Conservation (phyloP, 495 filamentous ascomycete species). For the Chaetomium fimeti region DNA sequence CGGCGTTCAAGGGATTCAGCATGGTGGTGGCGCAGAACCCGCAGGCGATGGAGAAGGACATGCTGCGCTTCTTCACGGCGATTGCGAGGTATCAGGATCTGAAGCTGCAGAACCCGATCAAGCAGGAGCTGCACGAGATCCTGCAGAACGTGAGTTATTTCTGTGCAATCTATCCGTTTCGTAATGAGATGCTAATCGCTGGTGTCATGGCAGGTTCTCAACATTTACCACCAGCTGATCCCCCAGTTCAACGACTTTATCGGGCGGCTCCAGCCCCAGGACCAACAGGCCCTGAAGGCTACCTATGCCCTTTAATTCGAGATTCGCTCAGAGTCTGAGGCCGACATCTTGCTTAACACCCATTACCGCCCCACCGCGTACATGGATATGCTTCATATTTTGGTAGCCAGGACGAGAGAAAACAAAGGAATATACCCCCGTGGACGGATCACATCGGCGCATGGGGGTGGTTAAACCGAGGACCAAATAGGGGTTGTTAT, state of each 20-base stretch:
- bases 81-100: slow-evolving; percentile 72
- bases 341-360: neutral
- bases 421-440: neutral
- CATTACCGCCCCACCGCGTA: neutral
- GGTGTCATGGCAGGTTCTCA: slow-evolving; percentile 59
- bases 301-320: slow-evolving; percentile 39
- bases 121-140: slow-evolving; percentile 47
- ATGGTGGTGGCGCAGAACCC: slow-evolving; percentile 83
- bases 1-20: slow-evolving; percentile 87
- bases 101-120: slow-evolving; percentile 45
- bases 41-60: slow-evolving; percentile 81
- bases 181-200: neutral
- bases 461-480: neutral
- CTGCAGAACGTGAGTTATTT: slow-evolving; percentile 45
- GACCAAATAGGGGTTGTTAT: neutral
- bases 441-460: neutral
- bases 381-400: neutral
- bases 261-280: slow-evolving; percentile 59
- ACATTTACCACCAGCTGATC: slow-evolving; percentile 81
- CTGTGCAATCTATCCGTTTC: neutral
- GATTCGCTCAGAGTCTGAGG: neutral
- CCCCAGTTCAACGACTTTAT: slow-evolving; percentile 81
- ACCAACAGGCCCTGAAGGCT: slow-evolving; percentile 53
- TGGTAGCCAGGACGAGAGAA: neutral
- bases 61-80: slow-evolving; percentile 79